Base-by-base conservation (phyloP, 352 stramenopile species). In the Phytophthora palmivora region DNA sequence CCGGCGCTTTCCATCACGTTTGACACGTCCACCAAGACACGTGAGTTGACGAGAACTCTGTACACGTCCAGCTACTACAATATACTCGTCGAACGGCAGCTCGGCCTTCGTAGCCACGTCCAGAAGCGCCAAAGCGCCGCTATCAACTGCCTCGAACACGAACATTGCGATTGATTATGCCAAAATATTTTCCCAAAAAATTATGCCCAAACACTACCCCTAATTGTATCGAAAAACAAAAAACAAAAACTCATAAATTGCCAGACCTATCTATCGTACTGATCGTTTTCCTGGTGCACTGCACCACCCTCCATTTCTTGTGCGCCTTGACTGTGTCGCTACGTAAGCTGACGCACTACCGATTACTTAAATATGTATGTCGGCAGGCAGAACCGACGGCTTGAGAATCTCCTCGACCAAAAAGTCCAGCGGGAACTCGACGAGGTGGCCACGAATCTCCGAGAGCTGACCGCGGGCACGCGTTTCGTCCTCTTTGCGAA, bases 361-460 rank as follows among this genome's bases (percentile, higher is more conserved):
- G 30, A 24, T 63, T 63, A 58, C 37, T 82, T 92, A 96, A 76
- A 94, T 94, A 75, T 96, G 84, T 56, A 96, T 88, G 60, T 94
- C 86, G 43, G 69, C 74, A 1, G 88, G 88, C 55, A 96, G 59
- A 48, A 94, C 89, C 33, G 86, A 87, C 38, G 88, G 88, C 56
- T 92, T 89, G 14, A 96, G 68, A 38, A 91, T 91, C 63, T 95
- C 86, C 56, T 95, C 87, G 16, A 80, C 78, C 32, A 96, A 59
- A 47, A 96, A 96, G 36, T 96, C 78, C 26, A 94, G 54, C 21
- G 88, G 88, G 56, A 95, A 96, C 33, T 94, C 82, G 22, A 96
- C 88, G 1, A 96, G 70, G 43, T 95, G 87, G 32, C 88, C 88
- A 28, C 82, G 84, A 48, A 96, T 95, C 66, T 90, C 83, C 26